Evolutionary conservation across 495 filamentous ascomycete genomes (phyloP), one percentile per base, ranked within the genome.

Genomic region (Penicillium lividum): DNA sequence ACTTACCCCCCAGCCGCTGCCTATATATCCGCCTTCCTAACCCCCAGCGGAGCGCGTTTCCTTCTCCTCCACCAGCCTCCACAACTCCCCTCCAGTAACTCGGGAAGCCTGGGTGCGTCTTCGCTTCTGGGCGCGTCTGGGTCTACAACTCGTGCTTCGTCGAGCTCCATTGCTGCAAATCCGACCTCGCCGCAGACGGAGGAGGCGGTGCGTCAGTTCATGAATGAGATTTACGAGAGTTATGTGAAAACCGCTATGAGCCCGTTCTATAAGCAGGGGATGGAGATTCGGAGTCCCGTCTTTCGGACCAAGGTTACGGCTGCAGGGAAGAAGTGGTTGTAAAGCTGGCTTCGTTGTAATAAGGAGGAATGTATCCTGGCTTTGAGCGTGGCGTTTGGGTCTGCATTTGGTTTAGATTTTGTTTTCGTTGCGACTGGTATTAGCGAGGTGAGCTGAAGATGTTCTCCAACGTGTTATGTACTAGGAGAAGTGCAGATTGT

Each of bases 231-330:
- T 11, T 97, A 96, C 72, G 94, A 98, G 72, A 86, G 81, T 57
- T 98, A 93, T 83, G 81, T 96, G 46, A 98, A 98, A 81, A 89
- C 91, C n/a, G 83, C 92, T 40, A 97, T 98, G 94, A 96, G 84
- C 70, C 94, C 94, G 34, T 98, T 98, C 73, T 96, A 95, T 73
- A 76, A 82, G 53, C 81, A 86, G 47, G 90, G 93, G 65, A 89
- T 88, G 84, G 84, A 87, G 69, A 86, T 98, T 33, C 82, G 79
- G 70, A 97, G 91, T 71, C 85, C 90, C 0, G 85, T 97, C 3
- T 98, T 98, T 69, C 80, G 90, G 66, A 69, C 77, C 40, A 84
- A 88, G 73, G 90, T 98, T 3, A 84, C 82, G 10, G 89, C 89
- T 31, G 93, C 92, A 7, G 94, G 91, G 73, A 92, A 89, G 80